Conservation (phyloP, 2,329 filamentous ascomycete species). For the Fusarium concolor region DNA sequence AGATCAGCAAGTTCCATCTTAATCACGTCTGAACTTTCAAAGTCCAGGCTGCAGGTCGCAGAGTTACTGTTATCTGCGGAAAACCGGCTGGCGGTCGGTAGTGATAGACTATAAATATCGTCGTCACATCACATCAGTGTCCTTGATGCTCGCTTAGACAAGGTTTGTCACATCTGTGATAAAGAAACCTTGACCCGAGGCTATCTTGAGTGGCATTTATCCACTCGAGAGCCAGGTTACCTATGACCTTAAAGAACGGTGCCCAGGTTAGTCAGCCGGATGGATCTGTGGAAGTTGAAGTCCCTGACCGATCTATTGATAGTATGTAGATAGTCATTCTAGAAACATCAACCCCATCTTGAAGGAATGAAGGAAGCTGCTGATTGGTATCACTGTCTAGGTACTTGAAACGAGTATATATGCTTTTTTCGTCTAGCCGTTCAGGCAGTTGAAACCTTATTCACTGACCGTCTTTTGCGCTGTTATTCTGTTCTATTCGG, state of each 20-base stretch:
- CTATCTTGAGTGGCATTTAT: too few species aligned
- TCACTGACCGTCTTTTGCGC: conserved; percentile 34
- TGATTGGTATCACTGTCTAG: background rate
- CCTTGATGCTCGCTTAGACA: background rate
- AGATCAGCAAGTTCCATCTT: background rate
- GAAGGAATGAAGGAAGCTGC: background rate
- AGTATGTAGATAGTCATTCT: background rate
- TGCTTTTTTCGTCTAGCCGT: background rate
- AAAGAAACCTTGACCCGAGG: background rate
- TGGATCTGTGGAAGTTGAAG: background rate
- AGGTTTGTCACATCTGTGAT: background rate
- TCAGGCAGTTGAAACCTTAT: background rate
- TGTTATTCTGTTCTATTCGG: conserved; percentile 1
- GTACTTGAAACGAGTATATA: background rate
- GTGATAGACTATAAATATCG: conserved; percentile 3
- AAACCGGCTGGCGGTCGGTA: background rate
- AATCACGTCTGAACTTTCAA: background rate
- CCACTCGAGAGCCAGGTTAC: background rate
- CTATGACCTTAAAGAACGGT: background rate
- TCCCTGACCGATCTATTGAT: background rate
- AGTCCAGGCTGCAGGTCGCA: background rate
- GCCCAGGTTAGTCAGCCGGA: background rate
- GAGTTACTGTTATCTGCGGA: background rate
- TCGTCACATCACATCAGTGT: background rate
- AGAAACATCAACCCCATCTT: background rate